phyloP scores from a whole-genome alignment of 2,329 filamentous ascomycete genomes.

The Phyllosticta paracitricarpa region DNA sequence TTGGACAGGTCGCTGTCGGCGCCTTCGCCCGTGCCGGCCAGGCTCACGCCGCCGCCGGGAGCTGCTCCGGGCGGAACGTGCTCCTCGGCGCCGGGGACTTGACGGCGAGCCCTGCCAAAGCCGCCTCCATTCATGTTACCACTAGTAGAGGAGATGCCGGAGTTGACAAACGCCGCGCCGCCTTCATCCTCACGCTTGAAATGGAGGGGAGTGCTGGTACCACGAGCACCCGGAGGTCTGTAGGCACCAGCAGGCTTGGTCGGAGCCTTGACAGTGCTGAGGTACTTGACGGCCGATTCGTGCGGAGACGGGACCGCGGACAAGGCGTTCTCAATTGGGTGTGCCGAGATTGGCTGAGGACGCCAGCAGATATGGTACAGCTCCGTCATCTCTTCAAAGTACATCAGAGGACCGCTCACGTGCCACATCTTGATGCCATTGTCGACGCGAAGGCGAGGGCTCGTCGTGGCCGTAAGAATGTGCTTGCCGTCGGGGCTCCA shows the following conservation, averaged over 20 bases:
- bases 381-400: constrained; percentile 90
- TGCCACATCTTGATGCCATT: constrained; percentile 97
- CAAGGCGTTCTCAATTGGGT: constrained; percentile 61
- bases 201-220: constrained; percentile 76
- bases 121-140: constrained; percentile 54
- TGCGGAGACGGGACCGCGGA: constrained; percentile 67
- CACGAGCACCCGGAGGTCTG: constrained; percentile 85
- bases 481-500: constrained; percentile 96
- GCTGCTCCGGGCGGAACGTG: constrained; percentile 58
- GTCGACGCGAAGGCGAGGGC: constrained; percentile 87
- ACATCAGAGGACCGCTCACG: constrained; percentile 78
- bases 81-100: constrained; percentile 78
- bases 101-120: constrained; percentile 65
- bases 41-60: constrained; percentile 54
- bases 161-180: constrained; percentile 76
- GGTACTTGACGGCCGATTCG: constrained; percentile 68
- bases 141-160: constrained; percentile 57
- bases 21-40: constrained; percentile 54
- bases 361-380: constrained; percentile 84
- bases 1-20: constrained; percentile 69
- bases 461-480: constrained; percentile 96
- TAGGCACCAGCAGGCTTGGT: constrained; percentile 97
- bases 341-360: constrained; percentile 54
- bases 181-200: constrained; percentile 98
- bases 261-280: constrained; percentile 82